phyloP scores from a whole-genome alignment of 208 protist genomes.

The Herpetomonas tarakana region DNA sequence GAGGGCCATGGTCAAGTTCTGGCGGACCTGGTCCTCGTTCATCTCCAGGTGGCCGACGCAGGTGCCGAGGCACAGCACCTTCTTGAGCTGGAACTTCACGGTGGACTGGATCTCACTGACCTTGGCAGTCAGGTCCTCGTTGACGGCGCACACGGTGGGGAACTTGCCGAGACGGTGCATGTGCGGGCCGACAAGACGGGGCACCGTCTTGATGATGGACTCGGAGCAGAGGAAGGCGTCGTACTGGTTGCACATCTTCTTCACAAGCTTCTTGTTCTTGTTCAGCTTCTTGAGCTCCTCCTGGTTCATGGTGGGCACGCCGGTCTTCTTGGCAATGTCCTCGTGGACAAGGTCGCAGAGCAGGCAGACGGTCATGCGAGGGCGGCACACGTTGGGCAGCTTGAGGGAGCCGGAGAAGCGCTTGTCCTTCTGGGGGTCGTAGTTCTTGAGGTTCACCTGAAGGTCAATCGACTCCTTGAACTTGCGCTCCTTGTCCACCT shows the following conservation, averaged over 20 bases:
- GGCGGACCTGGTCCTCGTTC: conserved; percentile 92
- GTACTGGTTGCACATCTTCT: conserved; percentile 99
- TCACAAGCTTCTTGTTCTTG: conserved; percentile 99
- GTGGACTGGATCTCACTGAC: conserved; percentile 94
- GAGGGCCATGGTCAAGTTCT: conserved; percentile 96
- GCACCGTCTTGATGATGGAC: conserved; percentile 98
- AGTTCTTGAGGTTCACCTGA: conserved; percentile 99
- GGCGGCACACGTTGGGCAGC: conserved; percentile 94
- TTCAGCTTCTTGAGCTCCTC: conserved; percentile 99
- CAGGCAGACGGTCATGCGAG: conserved; percentile 95
- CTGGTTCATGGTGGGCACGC: conserved; percentile 93
- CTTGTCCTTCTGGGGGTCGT: conserved; percentile 99
- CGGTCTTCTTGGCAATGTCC: conserved; percentile 93
- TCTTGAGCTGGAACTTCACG: conserved; percentile 99
- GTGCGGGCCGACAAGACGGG: conserved; percentile 94
- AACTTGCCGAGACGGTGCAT: conserved; percentile 99
- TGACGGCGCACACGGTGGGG: conserved; percentile 93
- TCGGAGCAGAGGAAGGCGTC: conserved; percentile 98
- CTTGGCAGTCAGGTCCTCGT: conserved; percentile 94
- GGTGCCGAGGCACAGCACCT: conserved; percentile 97
- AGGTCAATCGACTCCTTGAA: conserved; percentile 99
- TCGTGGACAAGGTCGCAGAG: conserved; percentile 96
- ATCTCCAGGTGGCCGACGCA: conserved; percentile 98
- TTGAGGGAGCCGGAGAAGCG: conserved; percentile 98
- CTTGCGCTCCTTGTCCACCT: conserved; percentile 85